Percentiles rank a stretch among this genome's conserved stretches.
phyloP scores from a whole-genome alignment of 1,139 yeast genomes.

The Hansenula lynferdii region DNA sequence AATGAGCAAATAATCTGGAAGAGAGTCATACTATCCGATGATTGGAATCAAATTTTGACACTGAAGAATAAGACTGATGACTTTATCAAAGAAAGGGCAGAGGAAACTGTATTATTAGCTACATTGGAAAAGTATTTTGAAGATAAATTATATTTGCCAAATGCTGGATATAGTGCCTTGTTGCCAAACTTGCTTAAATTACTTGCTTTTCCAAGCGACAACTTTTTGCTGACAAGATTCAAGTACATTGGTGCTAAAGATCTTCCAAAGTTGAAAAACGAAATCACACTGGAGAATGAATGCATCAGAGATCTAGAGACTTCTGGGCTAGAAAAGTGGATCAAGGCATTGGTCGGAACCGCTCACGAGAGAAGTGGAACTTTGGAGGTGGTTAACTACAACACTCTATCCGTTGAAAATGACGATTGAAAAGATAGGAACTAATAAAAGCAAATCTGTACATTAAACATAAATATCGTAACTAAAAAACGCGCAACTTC shows the following conservation, averaged over 20 bases:
- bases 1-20: constrained; percentile 51
- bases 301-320: constrained; percentile 20
- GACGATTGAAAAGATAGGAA: constrained; percentile 1
- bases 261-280: constrained; percentile 20
- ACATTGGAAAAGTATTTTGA: constrained; percentile 34
- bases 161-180: constrained; percentile 20
- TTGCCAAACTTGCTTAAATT: constrained; percentile 25
- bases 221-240: constrained; percentile 9
- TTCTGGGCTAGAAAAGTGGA: constrained; percentile 27
- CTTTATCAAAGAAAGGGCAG: constrained; percentile 34
- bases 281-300: constrained; percentile 24
- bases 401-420: constrained; percentile 24
- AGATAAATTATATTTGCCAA: constrained; percentile 25
- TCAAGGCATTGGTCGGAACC: constrained; percentile 32
- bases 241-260: constrained; percentile 20
- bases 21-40: constrained; percentile 55
- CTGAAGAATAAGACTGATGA: constrained; percentile 41
- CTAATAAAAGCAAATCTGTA: constrained; percentile 10
- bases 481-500: constrained; percentile 11
- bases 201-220: constrained; percentile 2
- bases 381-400: constrained; percentile 30
- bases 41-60: constrained; percentile 45
- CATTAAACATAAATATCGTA: constrained; percentile 21
- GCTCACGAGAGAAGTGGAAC: constrained; percentile 30
- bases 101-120: constrained; percentile 41